Conservation (phyloP, 192 early-diverging fungal genomes). For the Umbelopsis sp. region DNA sequence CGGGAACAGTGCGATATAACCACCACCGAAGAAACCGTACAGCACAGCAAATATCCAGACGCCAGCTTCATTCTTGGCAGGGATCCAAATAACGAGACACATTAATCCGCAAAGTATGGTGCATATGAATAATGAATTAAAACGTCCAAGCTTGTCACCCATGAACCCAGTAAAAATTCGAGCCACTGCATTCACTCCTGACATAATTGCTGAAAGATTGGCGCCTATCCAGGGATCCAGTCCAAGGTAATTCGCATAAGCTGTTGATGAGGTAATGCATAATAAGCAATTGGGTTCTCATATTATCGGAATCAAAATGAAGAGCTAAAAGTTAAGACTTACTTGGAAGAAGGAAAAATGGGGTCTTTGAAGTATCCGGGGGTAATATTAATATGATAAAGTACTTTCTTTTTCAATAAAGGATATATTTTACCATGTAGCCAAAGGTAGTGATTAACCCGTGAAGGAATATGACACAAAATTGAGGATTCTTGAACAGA, state of each 20-base stretch:
- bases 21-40: conserved; percentile 53
- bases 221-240: conserved; percentile 36
- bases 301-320: too few species aligned
- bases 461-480: conserved; percentile 32
- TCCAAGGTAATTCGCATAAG: conserved; percentile 22
- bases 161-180: conserved; percentile 43
- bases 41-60: conserved; percentile 44
- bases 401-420: neutral
- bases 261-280: neutral
- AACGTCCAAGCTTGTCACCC: conserved; percentile 47
- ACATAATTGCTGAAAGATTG: conserved; percentile 45
- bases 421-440: conserved; percentile 34
- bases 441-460: conserved; percentile 47
- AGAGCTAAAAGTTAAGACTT: too few species aligned
- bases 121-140: conserved; percentile 42
- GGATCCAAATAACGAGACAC: conserved; percentile 48
- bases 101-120: conserved; percentile 44
- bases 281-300: too few species aligned
- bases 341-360: conserved; percentile 38
- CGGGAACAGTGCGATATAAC: conserved; percentile 41
- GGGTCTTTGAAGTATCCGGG: conserved; percentile 30
- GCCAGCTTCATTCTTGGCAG: conserved; percentile 34
- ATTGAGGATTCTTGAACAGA: conserved; percentile 41
- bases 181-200: conserved; percentile 49
- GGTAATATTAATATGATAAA: neutral